Conservation (phyloP, 2,329 filamentous ascomycete species). For the Corniculantispora saksenae region DNA sequence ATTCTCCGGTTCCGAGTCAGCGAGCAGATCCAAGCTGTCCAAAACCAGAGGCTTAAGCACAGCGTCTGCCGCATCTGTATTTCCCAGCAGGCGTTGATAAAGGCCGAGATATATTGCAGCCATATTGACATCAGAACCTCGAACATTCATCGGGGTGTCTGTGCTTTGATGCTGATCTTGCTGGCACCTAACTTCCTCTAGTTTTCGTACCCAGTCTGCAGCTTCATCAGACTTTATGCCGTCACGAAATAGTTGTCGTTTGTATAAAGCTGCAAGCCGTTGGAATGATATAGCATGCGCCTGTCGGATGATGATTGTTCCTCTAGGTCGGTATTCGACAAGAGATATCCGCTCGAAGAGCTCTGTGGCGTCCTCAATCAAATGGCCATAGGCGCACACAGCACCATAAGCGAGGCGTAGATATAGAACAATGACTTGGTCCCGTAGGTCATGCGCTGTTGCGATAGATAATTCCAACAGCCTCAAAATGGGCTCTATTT, state of each 20-base stretch:
- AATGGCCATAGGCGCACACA: constrained; percentile 36
- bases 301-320: constrained; percentile 40
- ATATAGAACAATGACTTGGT: constrained; percentile 39
- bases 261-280: constrained; percentile 40
- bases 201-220: constrained; percentile 34
- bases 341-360: constrained; percentile 40
- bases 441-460: constrained; percentile 35
- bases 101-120: constrained; percentile 43
- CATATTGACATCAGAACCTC: constrained; percentile 44
- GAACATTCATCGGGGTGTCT: constrained; percentile 42
- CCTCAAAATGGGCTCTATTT: constrained; percentile 32
- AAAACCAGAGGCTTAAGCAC: constrained; percentile 36
- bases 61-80: constrained; percentile 28
- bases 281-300: constrained; percentile 44
- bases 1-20: constrained; percentile 43
- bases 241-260: constrained; percentile 33
- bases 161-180: constrained; percentile 40
- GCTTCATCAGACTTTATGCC: constrained; percentile 31
- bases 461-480: constrained; percentile 35
- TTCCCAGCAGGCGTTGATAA: constrained; percentile 37
- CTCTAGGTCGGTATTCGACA: constrained; percentile 40
- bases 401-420: constrained; percentile 39
- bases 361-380: constrained; percentile 36
- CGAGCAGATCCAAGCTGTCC: constrained; percentile 40
- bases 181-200: constrained; percentile 38